Evolutionary conservation across 257 asterid species (phyloP).

Genomic region (Solanum gandarillasii): DNA sequence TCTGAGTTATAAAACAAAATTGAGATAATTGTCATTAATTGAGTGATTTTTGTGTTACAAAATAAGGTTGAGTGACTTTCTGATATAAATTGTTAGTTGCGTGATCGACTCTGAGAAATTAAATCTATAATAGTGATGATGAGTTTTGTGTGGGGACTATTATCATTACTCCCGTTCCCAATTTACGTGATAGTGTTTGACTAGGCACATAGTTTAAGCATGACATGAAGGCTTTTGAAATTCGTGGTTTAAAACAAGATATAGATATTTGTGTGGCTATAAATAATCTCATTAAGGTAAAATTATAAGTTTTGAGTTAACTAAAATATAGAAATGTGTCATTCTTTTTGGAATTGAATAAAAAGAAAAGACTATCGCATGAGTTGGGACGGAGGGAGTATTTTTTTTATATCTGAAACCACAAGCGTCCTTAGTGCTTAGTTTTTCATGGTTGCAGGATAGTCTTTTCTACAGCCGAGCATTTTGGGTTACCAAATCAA

Average conservation of each 20-base stretch:
- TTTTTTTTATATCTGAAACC: not conserved
- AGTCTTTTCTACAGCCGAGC: conserved; percentile 50
- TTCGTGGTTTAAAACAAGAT: not conserved
- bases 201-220: not conserved
- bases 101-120: not conserved
- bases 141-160: not conserved
- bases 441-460: conserved; percentile 37
- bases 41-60: not conserved
- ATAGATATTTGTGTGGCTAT: not conserved
- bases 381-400: not conserved
- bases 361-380: not conserved
- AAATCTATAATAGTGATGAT: not conserved
- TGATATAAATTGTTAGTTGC: not conserved
- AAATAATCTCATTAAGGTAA: not conserved
- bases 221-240: not conserved
- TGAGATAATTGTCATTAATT: not conserved
- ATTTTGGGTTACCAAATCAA: conserved; percentile 66
- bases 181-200: not conserved
- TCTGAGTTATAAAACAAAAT: not conserved
- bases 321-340: not conserved
- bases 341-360: not conserved
- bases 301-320: not conserved
- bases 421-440: not conserved
- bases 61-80: not conserved
- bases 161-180: not conserved